Base-by-base conservation (phyloP, 2,329 filamentous ascomycete genomes). In the Xylaria sp. region DNA sequence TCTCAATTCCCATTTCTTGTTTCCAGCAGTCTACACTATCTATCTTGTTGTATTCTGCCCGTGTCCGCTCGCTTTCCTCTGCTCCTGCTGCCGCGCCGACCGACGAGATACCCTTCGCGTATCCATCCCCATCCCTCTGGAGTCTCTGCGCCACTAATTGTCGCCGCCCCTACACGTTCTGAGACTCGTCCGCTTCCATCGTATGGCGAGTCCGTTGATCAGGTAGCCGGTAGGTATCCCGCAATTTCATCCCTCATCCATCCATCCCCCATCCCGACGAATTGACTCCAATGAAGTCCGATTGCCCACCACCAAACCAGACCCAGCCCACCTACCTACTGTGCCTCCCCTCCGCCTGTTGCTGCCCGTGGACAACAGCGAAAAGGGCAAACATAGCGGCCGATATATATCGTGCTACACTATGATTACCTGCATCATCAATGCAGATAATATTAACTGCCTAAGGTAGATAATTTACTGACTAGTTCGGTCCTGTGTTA, bases 181-280 rank as follows among this genome's bases (percentile, higher is more conserved):
- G 60, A 60, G 58, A 61, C 63, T 65, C 61, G 64, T 67, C 64
- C 59, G 58, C 60, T 48, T 54, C 42, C 60, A 62, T 61, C 64
- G 58, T 52, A 63, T 63, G 61, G 61, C 63, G 58, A 64, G 49
- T 53, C 42, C 52, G 52, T 34, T 59, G 48, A 57, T 55, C 51
- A 57, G 48, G 52, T 61, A 62, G 57, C 51, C 58, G 23, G 61
- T 65, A 59, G 55, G 59, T 55, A 11, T 48, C 52, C 13, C 53
- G 57, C 54, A 30, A 30, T 30, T 30, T 30, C 23, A 30, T 30
- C 23, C 5, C 23, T 30, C 23, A 30, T 30, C 23, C 23, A 30
- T 30, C 23, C 23, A 30, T 57, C 35, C 64, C 56, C 47, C 59
- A 35, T 57, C 51, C 9, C 42, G 52, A 23, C 55, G 23, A 30